These are phyloP conservation scores for Anisogramma anomala DNA, from an alignment of 2,329 filamentous ascomycete genomes.

Conservation along the genomic window DNA sequence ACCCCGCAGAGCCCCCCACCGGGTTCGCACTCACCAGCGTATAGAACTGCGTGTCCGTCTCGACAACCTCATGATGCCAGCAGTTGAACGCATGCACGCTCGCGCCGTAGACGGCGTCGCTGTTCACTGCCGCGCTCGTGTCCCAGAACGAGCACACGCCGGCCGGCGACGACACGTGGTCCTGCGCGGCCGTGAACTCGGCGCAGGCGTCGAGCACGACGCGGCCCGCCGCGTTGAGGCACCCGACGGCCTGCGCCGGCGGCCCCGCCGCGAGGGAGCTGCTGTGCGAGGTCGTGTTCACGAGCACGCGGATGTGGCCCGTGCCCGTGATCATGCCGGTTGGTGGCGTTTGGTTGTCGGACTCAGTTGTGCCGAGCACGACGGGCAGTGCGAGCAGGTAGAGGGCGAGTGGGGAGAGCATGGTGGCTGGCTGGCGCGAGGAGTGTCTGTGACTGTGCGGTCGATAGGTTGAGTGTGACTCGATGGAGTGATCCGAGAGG, in stretches of 20 bases:
- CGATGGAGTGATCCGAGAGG: no score
- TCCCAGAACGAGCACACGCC: slow-evolving; percentile 11
- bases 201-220: slow-evolving; percentile 9
- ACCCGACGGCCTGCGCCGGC: slow-evolving; percentile 3
- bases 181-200: neutral
- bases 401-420: neutral
- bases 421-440: no score
- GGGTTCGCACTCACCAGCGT: slow-evolving; percentile 5
- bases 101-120: slow-evolving; percentile 4
- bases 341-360: neutral
- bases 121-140: slow-evolving; percentile 5
- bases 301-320: slow-evolving; percentile 6
- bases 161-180: neutral
- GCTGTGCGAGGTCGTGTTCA: slow-evolving; percentile 6
- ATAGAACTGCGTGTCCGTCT: slow-evolving; percentile 3
- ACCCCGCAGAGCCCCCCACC: no score
- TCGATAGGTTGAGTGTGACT: no score
- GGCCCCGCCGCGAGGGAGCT: slow-evolving; percentile 1
- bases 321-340: neutral
- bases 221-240: slow-evolving; percentile 6
- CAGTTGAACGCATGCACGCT: slow-evolving; percentile 5
- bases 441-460: no score
- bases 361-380: neutral
- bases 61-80: slow-evolving; percentile 1
- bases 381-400: neutral